phyloP scores from a whole-genome alignment of 129 eudicot genomes.

The Glebionis coronaria region DNA sequence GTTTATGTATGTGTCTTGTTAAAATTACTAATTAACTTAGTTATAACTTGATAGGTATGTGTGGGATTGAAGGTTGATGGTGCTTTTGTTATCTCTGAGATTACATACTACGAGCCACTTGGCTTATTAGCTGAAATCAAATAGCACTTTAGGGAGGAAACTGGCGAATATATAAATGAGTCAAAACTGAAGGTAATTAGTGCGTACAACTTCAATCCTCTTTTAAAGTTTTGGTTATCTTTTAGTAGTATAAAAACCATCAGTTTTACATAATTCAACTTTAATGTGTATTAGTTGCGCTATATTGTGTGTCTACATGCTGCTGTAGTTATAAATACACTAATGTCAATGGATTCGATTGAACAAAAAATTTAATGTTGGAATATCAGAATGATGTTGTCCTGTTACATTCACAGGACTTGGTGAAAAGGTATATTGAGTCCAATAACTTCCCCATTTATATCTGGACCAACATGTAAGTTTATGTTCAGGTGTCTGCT shows the following conservation, averaged over 20 bases:
- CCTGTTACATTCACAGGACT: constrained; percentile 42
- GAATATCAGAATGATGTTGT: not conserved
- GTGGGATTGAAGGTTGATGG: constrained; percentile 99
- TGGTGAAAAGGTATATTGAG: constrained; percentile 90
- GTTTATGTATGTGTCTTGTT: not conserved
- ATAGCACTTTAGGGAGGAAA: constrained; percentile 88
- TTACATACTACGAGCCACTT: constrained; percentile 82
- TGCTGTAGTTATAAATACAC: too few relatives aligned
- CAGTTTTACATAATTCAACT: not conserved
- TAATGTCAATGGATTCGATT: too few relatives aligned
- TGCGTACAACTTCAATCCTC: not conserved
- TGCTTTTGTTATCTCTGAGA: constrained; percentile 90
- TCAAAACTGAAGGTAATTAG: constrained; percentile 64
- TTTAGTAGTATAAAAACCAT: not conserved
- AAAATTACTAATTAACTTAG: constrained; percentile 7
- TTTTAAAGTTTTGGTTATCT: not conserved
- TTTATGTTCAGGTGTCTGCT: constrained; percentile 85
- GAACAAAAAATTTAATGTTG: too few relatives aligned
- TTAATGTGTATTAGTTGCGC: not conserved
- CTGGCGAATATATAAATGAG: constrained; percentile 87
- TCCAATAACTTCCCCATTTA: constrained; percentile 90
- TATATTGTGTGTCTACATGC: too few relatives aligned
- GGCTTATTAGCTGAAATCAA: constrained; percentile 97
- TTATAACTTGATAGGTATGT: constrained; percentile 55
- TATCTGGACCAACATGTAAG: constrained; percentile 92